Percentiles rank a stretch among this genome's conserved stretches.
Conservation (phyloP, 23 red algal species). For the Gracilaria vermiculophylla region DNA sequence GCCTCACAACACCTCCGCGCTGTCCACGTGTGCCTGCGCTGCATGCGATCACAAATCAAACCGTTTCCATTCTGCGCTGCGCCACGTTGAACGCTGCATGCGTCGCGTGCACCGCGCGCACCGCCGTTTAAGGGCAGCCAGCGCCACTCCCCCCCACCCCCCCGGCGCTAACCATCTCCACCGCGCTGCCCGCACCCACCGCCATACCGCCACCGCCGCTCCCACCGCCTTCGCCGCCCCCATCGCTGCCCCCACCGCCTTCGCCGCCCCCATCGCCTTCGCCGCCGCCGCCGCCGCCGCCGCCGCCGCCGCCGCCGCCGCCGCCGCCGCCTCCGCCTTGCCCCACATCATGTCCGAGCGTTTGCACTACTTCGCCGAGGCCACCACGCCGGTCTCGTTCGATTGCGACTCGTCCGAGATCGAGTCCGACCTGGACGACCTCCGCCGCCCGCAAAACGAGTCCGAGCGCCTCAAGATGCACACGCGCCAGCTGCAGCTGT, state of each 20-base stretch:
- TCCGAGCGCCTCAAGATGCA: conserved; percentile 38
- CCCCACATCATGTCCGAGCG: conserved; percentile 41
- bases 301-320: not conserved
- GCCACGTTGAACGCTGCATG: no score
- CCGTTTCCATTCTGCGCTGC: no score
- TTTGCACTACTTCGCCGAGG: conserved; percentile 60
- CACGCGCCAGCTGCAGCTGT: conserved; percentile 55
- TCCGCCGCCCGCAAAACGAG: conserved; percentile 25
- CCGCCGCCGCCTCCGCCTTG: not conserved
- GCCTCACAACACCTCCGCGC: no score
- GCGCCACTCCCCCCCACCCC: no score
- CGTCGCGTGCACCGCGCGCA: no score
- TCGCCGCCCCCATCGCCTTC: not conserved
- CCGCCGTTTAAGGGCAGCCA: no score
- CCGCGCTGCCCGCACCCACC: no score
- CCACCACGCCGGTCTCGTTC: conserved; percentile 49
- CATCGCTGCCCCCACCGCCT: not conserved
- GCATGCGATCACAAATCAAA: no score
- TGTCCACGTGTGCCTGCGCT: no score
- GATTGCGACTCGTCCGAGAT: conserved; percentile 60
- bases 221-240: not conserved
- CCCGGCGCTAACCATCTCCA: no score
- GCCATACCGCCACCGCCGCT: no score
- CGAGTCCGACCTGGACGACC: conserved; percentile 60
- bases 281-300: not conserved